A percentile compares a stretch with the other conserved stretches of the same genome.
phyloP scores from a whole-genome alignment of 2,329 filamentous ascomycete genomes.

The Lasiodiplodia theobromae region DNA sequence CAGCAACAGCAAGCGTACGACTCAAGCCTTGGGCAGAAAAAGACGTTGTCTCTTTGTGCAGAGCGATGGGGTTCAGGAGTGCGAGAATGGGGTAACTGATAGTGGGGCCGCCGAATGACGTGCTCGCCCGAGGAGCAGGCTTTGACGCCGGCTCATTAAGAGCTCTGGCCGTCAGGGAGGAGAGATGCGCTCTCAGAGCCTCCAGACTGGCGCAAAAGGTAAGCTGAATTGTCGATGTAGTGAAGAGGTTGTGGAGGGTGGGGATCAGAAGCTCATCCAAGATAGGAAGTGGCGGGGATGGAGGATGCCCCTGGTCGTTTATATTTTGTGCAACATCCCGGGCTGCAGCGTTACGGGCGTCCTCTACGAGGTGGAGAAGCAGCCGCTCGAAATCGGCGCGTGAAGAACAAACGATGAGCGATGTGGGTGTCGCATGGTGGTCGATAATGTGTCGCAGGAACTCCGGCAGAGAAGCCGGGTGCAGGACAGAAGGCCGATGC shows the following conservation, averaged over 20 bases:
- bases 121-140: not conserved
- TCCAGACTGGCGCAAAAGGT: slow-evolving; percentile 78
- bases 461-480: slow-evolving; percentile 48
- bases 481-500: slow-evolving; percentile 36
- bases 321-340: slow-evolving; percentile 15
- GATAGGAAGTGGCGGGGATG: slow-evolving; percentile 32
- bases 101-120: slow-evolving; percentile 35
- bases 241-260: slow-evolving; percentile 72
- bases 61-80: slow-evolving; percentile 68
- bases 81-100: slow-evolving; percentile 50
- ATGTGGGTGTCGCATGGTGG: slow-evolving; percentile 64
- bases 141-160: not conserved
- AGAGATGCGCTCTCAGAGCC: slow-evolving; percentile 78
- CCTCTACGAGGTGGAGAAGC: slow-evolving; percentile 46
- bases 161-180: slow-evolving; percentile 47
- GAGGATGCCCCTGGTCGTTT: slow-evolving; percentile 5
- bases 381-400: slow-evolving; percentile 69
- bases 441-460: slow-evolving; percentile 70
- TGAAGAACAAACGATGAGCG: slow-evolving; percentile 74
- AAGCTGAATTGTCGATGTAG: slow-evolving; percentile 72
- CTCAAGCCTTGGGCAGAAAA: slow-evolving; percentile 78
- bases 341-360: slow-evolving; percentile 50
- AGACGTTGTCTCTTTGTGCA: slow-evolving; percentile 73
- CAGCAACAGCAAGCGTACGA: slow-evolving; percentile 66
- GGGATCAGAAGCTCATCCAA: slow-evolving; percentile 60